Conservation (phyloP, 208 protist species). For the Acanthamoeba sp. region DNA sequence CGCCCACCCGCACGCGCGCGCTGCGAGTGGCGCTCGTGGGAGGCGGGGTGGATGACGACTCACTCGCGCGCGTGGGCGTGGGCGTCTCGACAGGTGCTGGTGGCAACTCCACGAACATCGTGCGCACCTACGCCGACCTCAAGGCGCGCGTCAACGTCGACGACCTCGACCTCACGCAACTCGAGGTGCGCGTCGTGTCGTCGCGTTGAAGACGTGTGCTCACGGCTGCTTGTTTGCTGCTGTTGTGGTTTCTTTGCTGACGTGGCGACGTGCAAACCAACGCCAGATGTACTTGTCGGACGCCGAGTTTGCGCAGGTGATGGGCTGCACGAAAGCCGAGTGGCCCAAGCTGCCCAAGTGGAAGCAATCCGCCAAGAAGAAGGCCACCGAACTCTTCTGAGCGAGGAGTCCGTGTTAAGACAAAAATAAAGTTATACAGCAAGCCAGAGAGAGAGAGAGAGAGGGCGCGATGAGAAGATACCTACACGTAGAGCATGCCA, state of each 20-base stretch:
- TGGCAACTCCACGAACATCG: neutral
- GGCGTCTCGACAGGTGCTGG: neutral
- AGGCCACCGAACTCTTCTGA: constrained; percentile 72
- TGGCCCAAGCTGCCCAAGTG: constrained; percentile 76
- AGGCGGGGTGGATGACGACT: no score
- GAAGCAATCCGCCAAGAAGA: constrained; percentile 76
- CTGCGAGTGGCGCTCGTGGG: no score
- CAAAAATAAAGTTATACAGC: no score
- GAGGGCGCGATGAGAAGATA: no score
- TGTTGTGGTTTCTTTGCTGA: neutral
- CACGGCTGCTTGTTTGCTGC: neutral
- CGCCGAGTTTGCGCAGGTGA: constrained; percentile 53
- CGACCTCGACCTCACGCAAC: constrained; percentile 26
- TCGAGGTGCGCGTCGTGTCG: neutral
- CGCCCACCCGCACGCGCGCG: no score
- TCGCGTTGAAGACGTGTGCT: neutral
- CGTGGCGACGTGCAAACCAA: neutral
- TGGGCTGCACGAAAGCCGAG: constrained; percentile 69
- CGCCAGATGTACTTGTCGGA: constrained; percentile 32
- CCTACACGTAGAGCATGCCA: no score
- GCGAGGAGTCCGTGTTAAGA: no score
- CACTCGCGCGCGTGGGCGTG: neutral
- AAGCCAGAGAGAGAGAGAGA: no score
- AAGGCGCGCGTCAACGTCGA: neutral
- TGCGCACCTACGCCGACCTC: constrained; percentile 32